Base-by-base conservation (phyloP, 31 red algal genomes). In the Asparagopsis taxiformis region DNA sequence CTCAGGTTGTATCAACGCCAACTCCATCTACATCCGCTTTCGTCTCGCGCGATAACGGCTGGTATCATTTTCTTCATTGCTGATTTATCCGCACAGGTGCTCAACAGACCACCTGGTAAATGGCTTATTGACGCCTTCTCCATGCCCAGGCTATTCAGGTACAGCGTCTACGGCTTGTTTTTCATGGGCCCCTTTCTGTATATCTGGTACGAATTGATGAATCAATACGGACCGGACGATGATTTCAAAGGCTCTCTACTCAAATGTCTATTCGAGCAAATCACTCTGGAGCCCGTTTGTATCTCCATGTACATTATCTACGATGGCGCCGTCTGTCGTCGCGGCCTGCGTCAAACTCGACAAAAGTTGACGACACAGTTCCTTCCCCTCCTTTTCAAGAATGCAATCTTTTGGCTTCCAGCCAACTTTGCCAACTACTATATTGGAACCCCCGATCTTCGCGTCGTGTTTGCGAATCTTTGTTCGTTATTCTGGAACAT, bases 401-500 rank as follows among this genome's bases (percentile, higher is more conserved):
- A 92, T 38, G 65, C 79, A 17, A 25, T 85, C 33, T 92, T 84
- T 68, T 92, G 89, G 89, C 31, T 92, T 11, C 89, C 89, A 3
- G 89, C 72, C 25, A 92, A 92, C 73, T 92, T 92, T 72, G 64
- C 64, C 49, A 92, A 92, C 68, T 92, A 92, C 68, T 82, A 82
- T 24, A 77, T 83, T 49, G 89, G 89, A 32, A 92, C 89, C 19
- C 89, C 89, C 13, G 89, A 92, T 62, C 56, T 92, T 43, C 79
- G 79, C 1, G 89, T 92, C 48, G 55, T 92, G 56, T 92, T 84
- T 51, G 89, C 89, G 3, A 92, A 92, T 49, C 52, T 79, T 17
- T 92, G 79, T 63, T 92, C 89, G 33, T 36, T 92, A 59, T 92
- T 84, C 73, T 85, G 89, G 79, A 92, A 92, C 55, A 84, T 84